phyloP scores from a whole-genome alignment of 2,329 filamentous ascomycete genomes.

The Curvularia spicifera region DNA sequence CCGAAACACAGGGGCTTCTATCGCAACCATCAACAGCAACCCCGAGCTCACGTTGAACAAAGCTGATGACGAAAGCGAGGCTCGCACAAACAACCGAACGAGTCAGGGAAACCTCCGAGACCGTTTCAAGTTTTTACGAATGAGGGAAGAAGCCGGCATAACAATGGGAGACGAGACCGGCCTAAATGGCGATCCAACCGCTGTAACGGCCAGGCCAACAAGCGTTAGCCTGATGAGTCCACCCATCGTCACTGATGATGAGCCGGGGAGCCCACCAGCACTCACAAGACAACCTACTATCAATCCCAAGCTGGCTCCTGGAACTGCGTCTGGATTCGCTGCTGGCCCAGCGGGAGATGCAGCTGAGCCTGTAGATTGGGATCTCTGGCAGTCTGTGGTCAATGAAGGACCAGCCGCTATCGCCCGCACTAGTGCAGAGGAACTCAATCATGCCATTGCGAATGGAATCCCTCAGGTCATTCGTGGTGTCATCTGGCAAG shows the following conservation, averaged over 20 bases:
- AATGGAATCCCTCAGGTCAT: conserved; percentile 94
- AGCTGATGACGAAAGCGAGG: conserved; percentile 66
- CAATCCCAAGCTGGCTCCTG: conserved; percentile 76
- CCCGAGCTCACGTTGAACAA: conserved; percentile 78
- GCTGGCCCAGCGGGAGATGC: conserved; percentile 76
- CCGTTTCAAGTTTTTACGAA: conserved; percentile 55
- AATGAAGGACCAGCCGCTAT: conserved; percentile 92
- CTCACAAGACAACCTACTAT: conserved; percentile 65
- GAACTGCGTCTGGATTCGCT: conserved; percentile 82
- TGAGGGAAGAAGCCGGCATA: conserved; percentile 54
- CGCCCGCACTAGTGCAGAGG: conserved; percentile 83
- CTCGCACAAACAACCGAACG: conserved; percentile 38
- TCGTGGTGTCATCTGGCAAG: conserved; percentile 98
- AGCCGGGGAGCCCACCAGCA: conserved; percentile 37
- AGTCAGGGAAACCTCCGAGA: conserved; percentile 54
- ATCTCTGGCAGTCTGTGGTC: conserved; percentile 94
- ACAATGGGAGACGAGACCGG: conserved; percentile 55
- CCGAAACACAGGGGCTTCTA: conserved; percentile 80
- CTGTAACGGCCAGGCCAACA: conserved; percentile 51
- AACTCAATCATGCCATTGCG: conserved; percentile 88
- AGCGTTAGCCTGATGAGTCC: conserved; percentile 57
- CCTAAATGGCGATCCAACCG: conserved; percentile 48
- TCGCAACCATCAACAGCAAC: conserved; percentile 79
- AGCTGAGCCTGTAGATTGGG: conserved; percentile 87
- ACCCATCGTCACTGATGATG: conserved; percentile 55